These are phyloP conservation scores for Rugosomyces carneus DNA, from an alignment of 1,284 basidiomycete species.

Conservation along the genomic window DNA sequence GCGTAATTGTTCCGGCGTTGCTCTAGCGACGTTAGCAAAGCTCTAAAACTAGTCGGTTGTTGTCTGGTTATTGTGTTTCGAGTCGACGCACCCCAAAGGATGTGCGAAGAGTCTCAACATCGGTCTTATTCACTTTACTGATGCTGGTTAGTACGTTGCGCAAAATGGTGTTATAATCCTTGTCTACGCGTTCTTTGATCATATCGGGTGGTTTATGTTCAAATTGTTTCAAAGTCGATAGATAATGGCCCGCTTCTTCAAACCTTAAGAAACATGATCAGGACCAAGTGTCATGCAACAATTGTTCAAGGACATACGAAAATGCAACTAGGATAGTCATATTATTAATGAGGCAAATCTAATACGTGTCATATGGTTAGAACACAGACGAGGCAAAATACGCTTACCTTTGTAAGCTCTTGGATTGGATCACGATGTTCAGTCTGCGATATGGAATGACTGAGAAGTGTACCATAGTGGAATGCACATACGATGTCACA, in stretches of 20 bases:
- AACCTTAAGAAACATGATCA: slow-evolving; percentile 36
- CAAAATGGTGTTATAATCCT: slow-evolving; percentile 79
- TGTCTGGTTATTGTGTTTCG: not conserved
- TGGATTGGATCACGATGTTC: slow-evolving; percentile 89
- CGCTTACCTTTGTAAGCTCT: slow-evolving; percentile 82
- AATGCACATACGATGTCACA: slow-evolving; percentile 78
- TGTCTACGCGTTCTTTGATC: slow-evolving; percentile 91
- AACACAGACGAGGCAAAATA: slow-evolving; percentile 1
- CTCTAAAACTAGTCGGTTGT: slow-evolving; percentile 45
- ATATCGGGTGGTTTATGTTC: slow-evolving; percentile 91
- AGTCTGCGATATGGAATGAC: slow-evolving; percentile 40
- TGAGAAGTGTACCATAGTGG: slow-evolving; percentile 7
- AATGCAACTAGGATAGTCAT: slow-evolving; percentile 91
- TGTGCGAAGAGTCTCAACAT: slow-evolving; percentile 88
- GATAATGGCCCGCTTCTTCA: slow-evolving; percentile 90
- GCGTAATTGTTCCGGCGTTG: slow-evolving; percentile 70
- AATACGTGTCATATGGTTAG: slow-evolving; percentile 8
- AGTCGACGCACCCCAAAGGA: slow-evolving; percentile 77
- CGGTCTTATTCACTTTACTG: slow-evolving; percentile 95
- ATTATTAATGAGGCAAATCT: slow-evolving; percentile 87
- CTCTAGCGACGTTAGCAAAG: slow-evolving; percentile 73
- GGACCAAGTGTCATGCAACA: not conserved
- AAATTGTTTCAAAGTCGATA: slow-evolving; percentile 88
- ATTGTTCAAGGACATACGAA: slow-evolving; percentile 53
- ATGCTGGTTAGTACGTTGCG: slow-evolving; percentile 87